A percentile compares a stretch with the other conserved stretches of the same genome.
phyloP scores from a whole-genome alignment of 179 eudicot genomes.

The Monotropa hypopitys region DNA sequence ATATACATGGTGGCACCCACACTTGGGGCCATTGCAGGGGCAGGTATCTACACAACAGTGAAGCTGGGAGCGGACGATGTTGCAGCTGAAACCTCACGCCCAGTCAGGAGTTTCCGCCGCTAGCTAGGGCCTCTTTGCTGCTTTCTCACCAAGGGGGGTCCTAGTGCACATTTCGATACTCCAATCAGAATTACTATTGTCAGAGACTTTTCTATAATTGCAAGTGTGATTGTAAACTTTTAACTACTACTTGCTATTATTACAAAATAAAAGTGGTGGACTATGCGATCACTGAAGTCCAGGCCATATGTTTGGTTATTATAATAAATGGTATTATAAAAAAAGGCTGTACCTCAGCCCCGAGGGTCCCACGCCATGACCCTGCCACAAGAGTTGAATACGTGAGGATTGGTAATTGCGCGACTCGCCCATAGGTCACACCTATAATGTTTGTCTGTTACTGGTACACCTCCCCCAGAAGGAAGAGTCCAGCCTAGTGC shows the following conservation, averaged over 20 bases:
- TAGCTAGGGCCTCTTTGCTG: background rate
- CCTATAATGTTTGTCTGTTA: too few species aligned
- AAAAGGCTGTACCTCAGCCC: too few species aligned
- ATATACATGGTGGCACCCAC: slow-evolving; percentile 72
- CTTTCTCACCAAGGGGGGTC: background rate
- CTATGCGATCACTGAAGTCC: background rate
- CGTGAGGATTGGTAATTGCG: too few species aligned
- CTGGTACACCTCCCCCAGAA: too few species aligned
- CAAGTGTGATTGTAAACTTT: background rate
- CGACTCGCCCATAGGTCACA: too few species aligned
- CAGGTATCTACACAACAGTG: slow-evolving; percentile 61
- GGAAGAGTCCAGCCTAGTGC: too few species aligned
- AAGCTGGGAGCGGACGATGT: slow-evolving; percentile 35
- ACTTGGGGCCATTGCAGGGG: slow-evolving; percentile 77
- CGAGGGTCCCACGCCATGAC: too few species aligned
- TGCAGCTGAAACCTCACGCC: slow-evolving; percentile 17
- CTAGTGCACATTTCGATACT: too few species aligned
- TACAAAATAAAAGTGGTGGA: background rate
- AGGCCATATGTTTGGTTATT: background rate
- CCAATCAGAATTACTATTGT: background rate
- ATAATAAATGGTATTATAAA: too few species aligned
- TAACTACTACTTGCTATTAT: background rate
- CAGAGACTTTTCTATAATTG: background rate
- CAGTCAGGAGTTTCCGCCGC: slow-evolving; percentile 43
- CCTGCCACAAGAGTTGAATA: too few species aligned